Percentiles rank a stretch among this genome's conserved stretches.
Evolutionary conservation across 352 stramenopile genomes (phyloP).

Genomic region (Lagenidium giganteum): DNA sequence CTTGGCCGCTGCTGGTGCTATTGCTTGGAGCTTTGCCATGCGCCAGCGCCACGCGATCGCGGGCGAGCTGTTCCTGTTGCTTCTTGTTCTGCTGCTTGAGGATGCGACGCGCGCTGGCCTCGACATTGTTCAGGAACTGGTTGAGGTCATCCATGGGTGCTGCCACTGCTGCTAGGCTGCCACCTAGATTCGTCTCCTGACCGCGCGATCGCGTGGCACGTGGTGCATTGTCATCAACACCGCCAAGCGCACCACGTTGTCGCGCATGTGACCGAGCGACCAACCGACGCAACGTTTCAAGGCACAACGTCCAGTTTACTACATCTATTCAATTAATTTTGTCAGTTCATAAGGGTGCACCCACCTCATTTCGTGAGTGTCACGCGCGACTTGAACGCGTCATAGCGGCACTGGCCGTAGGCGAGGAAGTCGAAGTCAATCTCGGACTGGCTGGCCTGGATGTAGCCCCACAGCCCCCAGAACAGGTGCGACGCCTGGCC

Average conservation of each 20-base stretch:
- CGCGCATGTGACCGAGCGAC: too few species aligned
- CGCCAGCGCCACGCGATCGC: slow-evolving; percentile 34
- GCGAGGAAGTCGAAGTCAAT: slow-evolving; percentile 92
- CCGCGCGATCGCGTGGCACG: too few species aligned
- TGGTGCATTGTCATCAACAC: too few species aligned
- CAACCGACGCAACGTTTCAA: too few species aligned
- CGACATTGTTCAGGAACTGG: slow-evolving; percentile 76
- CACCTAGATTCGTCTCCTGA: too few species aligned
- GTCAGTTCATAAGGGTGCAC: too few species aligned
- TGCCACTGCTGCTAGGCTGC: too few species aligned
- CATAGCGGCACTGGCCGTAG: slow-evolving; percentile 75
- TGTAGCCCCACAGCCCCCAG: slow-evolving; percentile 88
- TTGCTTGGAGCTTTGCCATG: slow-evolving; percentile 24
- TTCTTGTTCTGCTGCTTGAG: slow-evolving; percentile 80
- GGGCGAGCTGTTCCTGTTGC: slow-evolving; percentile 48
- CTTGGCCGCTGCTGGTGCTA: slow-evolving; percentile 2
- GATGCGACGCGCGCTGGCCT: slow-evolving; percentile 70
- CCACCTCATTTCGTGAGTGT: slow-evolving; percentile 45
- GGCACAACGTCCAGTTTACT: too few species aligned
- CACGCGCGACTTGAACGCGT: slow-evolving; percentile 58
- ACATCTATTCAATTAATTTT: too few species aligned
- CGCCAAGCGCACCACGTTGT: too few species aligned
- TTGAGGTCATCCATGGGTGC: slow-evolving; percentile 75
- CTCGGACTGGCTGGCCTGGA: slow-evolving; percentile 84
- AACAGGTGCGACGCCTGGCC: slow-evolving; percentile 85